Evolutionary conservation across 2,329 filamentous ascomycete species (phyloP).

Genomic region (Sporothrix sp.): DNA sequence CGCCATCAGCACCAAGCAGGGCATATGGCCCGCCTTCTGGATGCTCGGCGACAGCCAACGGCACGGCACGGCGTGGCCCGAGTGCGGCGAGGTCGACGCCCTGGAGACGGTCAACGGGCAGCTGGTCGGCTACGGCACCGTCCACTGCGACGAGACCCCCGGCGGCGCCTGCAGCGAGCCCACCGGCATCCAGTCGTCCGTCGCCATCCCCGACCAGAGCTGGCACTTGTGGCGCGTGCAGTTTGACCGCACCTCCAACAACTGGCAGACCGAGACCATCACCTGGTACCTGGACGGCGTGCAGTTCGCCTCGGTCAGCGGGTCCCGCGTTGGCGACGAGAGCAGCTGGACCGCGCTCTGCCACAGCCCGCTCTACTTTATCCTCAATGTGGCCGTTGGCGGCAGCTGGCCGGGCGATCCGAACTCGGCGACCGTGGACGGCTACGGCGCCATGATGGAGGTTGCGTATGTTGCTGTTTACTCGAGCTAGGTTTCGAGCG

Average conservation of each 20-base stretch:
- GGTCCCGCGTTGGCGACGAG: conserved; percentile 32
- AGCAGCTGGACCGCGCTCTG: conserved; percentile 36
- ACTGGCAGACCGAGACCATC: conserved; percentile 39
- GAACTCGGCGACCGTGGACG: conserved; percentile 25
- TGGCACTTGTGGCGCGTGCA: conserved; percentile 41
- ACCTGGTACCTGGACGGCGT: conserved; percentile 39
- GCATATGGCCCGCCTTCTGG: conserved; percentile 49
- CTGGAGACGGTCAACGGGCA: conserved; percentile 42
- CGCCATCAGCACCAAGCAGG: conserved; percentile 31
- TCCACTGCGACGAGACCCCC: conserved; percentile 37
- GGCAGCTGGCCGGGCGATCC: conserved; percentile 30
- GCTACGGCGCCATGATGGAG: conserved; percentile 34
- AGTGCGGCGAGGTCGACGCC: conserved; percentile 43
- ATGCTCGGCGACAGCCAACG: conserved; percentile 38
- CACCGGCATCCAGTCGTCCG: conserved; percentile 28
- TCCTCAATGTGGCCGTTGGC: conserved; percentile 40
- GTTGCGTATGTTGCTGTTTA: conserved; percentile 33
- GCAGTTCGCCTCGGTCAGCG: conserved; percentile 34
- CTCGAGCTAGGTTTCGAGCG: conserved; percentile 2
- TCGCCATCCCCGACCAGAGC: conserved; percentile 33
- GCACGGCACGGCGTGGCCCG: conserved; percentile 36
- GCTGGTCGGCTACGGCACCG: conserved; percentile 33
- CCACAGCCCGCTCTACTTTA: conserved; percentile 34
- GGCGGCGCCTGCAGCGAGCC: conserved; percentile 43
- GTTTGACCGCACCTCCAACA: conserved; percentile 33